These are phyloP conservation scores for Hansenula lynferdii DNA, from an alignment of 1,139 yeast genomes.

Conservation along the genomic window DNA sequence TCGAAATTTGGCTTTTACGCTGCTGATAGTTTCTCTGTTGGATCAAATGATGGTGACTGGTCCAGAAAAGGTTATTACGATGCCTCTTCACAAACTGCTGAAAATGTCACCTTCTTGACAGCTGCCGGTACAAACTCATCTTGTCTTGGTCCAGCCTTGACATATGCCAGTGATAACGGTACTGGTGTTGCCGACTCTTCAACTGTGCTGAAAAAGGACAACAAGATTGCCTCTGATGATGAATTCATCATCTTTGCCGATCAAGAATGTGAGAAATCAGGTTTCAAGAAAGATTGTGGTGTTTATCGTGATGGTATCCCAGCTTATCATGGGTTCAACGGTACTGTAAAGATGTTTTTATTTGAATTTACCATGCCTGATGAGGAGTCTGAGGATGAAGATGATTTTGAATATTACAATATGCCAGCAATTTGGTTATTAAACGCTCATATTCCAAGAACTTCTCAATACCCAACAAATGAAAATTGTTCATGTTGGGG, in stretches of 20 bases:
- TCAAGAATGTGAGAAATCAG: conserved; percentile 45
- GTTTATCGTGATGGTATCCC: conserved; percentile 68
- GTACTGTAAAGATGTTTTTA: conserved; percentile 60
- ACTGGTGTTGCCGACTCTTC: conserved; percentile 34
- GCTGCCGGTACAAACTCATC: conserved; percentile 43
- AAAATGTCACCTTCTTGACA: conserved; percentile 64
- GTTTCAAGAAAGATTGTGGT: conserved; percentile 50
- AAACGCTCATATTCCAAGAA: conserved; percentile 76
- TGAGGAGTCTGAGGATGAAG: conserved; percentile 32
- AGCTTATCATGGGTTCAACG: conserved; percentile 70
- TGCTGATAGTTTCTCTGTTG: conserved; percentile 28
- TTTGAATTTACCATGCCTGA: conserved; percentile 68
- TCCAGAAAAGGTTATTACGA: conserved; percentile 41
- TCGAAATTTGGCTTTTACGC: conserved; percentile 62
- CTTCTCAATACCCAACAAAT: conserved; percentile 64
- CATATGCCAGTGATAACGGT: conserved; percentile 46
- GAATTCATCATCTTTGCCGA: conserved; percentile 63
- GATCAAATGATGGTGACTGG: conserved; percentile 35
- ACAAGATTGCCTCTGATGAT: conserved; percentile 46
- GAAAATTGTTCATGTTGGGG: conserved; percentile 71
- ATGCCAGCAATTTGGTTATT: conserved; percentile 80
- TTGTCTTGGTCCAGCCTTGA: conserved; percentile 63
- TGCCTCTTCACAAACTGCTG: conserved; percentile 32
- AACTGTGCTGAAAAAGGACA: conserved; percentile 46
- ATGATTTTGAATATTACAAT: conserved; percentile 37